phyloP scores from a whole-genome alignment of 2,329 filamentous ascomycete species.

The Didymella keratinophila region DNA sequence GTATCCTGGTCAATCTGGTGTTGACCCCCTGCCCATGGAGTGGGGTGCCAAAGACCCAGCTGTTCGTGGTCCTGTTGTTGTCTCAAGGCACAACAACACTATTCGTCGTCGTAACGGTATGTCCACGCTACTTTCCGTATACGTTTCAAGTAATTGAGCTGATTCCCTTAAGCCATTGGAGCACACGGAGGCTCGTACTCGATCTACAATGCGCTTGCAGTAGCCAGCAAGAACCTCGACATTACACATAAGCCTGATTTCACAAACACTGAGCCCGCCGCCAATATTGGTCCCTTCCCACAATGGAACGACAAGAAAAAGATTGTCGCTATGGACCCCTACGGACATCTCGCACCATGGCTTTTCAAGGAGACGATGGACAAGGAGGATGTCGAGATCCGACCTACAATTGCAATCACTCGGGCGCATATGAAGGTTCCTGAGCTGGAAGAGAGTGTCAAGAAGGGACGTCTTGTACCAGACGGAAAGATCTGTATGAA shows the following conservation, averaged over 20 bases:
- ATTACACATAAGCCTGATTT: constrained; percentile 80
- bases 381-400: constrained; percentile 81
- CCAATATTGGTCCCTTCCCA: constrained; percentile 84
- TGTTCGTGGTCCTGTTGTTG: constrained; percentile 85
- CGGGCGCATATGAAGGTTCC: constrained; percentile 96
- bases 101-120: constrained; percentile 82
- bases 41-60: constrained; percentile 83
- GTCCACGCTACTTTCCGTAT: constrained; percentile 13
- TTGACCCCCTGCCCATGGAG: constrained; percentile 86
- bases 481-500: constrained; percentile 95
- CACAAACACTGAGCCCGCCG: constrained; percentile 91
- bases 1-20: constrained; percentile 92
- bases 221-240: constrained; percentile 88
- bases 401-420: constrained; percentile 90
- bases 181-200: constrained; percentile 91
- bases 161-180: constrained; percentile 62
- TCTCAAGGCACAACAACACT: constrained; percentile 77
- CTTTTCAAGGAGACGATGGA: constrained; percentile 81
- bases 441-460: constrained; percentile 89
- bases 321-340: constrained; percentile 97
- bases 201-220: constrained; percentile 91
- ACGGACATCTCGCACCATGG: constrained; percentile 86
- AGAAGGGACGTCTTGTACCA: constrained; percentile 73
- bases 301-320: constrained; percentile 91
- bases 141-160: constrained; percentile 13